Evolutionary conservation across 2,329 filamentous ascomycete genomes (phyloP), one percentile per base, ranked within the genome.

Genomic region (Pseudogymnoascus sp.): DNA sequence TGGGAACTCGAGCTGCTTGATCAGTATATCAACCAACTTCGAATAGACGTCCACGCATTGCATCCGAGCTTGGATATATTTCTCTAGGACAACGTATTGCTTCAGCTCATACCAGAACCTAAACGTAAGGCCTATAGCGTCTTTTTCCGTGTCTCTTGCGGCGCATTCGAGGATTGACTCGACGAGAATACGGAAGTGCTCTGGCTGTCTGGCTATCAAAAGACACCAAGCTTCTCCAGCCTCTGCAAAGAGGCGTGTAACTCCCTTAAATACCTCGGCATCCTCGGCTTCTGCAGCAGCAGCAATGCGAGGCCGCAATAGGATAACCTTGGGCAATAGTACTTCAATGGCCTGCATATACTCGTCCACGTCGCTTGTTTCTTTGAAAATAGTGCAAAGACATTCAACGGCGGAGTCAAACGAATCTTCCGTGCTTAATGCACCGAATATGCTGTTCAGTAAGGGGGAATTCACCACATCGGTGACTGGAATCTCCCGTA

Each of bases 71-170:
- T 91, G 82, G 58, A 89, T 88, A 71, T 96, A 99, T 65, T 87
- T 87, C 34, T 97, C 92, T 59, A 99, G 74, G 1, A 92, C 91
- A 55, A 99, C 79, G 71, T 95, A 96, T 72, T 96, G 91, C 77
- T 99, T 99, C 52, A 99, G 81, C 71, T 99, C 94, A 71, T 95
- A 97, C 94, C 94, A 99, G 76, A 99, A 97, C 66, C 84, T 85
- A 74, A 99, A 99, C 0, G 95, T 99, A 68, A 94, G 85, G 59
- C 90, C 89, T 64, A 99, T 91, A 3, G 92, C 90, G 65, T 99
- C 94, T 63, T 88, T 84, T 59, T 96, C 92, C 71, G 85, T 85
- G 72, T 99, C 94, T 65, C 88, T 82, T 9, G 88, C 83, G 62
- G 90, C 92, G 69, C 91, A 96, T 74, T 97, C 92, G n/a, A 97